Conservation (phyloP, 192 early-diverging fungal species). For the Rhizoclosmatium globosum region DNA sequence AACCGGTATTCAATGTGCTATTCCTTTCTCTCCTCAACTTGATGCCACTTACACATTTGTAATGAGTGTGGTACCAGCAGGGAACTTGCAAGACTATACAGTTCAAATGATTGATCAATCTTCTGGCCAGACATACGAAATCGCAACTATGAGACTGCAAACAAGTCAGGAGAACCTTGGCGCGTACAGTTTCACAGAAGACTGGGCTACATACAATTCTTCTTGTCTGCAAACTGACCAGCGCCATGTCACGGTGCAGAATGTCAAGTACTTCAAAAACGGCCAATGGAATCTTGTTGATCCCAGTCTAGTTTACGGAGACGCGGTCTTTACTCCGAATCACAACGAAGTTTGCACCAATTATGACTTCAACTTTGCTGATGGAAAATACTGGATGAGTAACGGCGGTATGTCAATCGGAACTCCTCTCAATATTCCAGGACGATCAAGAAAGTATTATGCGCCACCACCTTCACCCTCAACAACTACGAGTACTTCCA, state of each 20-base stretch:
- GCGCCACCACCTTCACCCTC: too few relatives aligned
- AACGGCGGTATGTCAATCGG: neutral
- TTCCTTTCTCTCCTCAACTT: neutral
- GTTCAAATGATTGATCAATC: neutral
- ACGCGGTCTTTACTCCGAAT: conserved; percentile 21
- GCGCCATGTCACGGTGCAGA: neutral
- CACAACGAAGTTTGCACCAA: conserved; percentile 25
- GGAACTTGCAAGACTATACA: conserved; percentile 11
- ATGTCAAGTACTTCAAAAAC: neutral
- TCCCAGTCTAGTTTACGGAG: neutral
- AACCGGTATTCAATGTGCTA: conserved; percentile 11
- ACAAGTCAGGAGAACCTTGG: conserved; percentile 7
- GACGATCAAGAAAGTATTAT: neutral
- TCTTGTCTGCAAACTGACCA: neutral
- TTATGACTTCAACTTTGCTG: conserved; percentile 9
- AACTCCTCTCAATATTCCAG: neutral
- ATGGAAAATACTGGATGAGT: neutral
- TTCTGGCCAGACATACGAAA: neutral
- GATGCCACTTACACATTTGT: conserved; percentile 6
- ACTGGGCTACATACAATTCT: neutral
- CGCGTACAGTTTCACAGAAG: conserved; percentile 17
- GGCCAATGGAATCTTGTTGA: neutral
- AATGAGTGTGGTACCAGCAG: neutral
- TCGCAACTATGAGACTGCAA: neutral
- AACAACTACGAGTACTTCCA: too few relatives aligned